Base-by-base conservation (phyloP, 1,139 yeast species). In the Hyphopichia wangnamkhiaoensis region DNA sequence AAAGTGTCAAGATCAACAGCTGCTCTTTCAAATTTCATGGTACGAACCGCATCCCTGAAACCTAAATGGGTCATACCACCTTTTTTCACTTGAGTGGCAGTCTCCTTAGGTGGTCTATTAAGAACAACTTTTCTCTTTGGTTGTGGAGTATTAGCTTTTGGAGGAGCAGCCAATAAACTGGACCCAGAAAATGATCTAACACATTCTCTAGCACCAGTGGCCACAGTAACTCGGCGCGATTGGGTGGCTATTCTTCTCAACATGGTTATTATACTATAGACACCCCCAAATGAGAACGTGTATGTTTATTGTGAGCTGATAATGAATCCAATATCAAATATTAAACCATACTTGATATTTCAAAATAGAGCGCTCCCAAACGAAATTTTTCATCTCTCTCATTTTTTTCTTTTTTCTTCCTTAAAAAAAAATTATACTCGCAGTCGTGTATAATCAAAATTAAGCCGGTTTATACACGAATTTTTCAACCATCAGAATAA, bases 1-100 rank as follows among this genome's bases (percentile, higher is more conserved):
- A 59, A 51, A 10, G 38, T 39, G 23, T 42, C 37, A 29, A 62
- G 43, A 35, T 53, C 54, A 1, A 48, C 42, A 12, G 71, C 75
- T 42, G 45, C 47, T 37, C 61, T 65, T 38, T 69, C 72, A 46
- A 61, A 67, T 13, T 61, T 61, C 45, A 69, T 55, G 5, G 50
- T 46, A 31, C 68, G 53, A 18, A 71, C 72, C 8, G 76, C 76
- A 43, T 70, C 74, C 34, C 54, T 56, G 49, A 70, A 72, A 33
- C 50, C 52, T 35, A 66, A 59, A 46, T 69, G 76, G 44, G 76
- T 70, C 70, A 70, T 70, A 39, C 75, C 74, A 12, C 69, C 63
- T 45, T 68, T 69, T 47, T 64, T 69, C 31, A 54, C 60, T 49
- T 61, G 67, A 25, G 41, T 43, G 33, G 42, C n/a, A 35, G 24